Base-by-base conservation (phyloP, 257 asterid species). In the Prunella vulgaris region DNA sequence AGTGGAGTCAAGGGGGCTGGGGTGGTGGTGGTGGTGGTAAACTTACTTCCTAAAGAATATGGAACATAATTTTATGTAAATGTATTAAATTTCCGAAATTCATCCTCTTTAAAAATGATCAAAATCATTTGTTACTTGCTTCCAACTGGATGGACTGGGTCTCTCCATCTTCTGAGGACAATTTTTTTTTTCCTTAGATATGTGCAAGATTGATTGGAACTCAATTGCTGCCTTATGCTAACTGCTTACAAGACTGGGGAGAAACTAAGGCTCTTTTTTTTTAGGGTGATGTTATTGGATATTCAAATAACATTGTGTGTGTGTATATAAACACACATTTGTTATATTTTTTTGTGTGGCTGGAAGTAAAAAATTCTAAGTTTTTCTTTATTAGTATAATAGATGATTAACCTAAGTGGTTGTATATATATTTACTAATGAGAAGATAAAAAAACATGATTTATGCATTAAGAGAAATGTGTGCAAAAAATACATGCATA, bases 121-220 rank as follows among this genome's bases (percentile, higher is more conserved):
- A 57, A 27, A 17, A 10, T 13, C 62, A 9, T 44, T n/a, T 14
- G 20, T 44, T 14, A 44, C 52, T n/a, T 44, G 52, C 52, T 44
- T 49, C 65, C 66, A 60, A 33, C 66, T 51, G 56, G 32, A 49
- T 61, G 70, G 32, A 33, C 21, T 22, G 21, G 64, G 30, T 62
- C 54, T 61, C 10, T 10, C 42, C 14, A 35, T 15, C 66, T 28
- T 7, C 44, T 12, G 57, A 15, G 12, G 32, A 15, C 56, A 51
- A 10, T 18, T 5, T 28, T 35, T n/a, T 32, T 51, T 71, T 51
- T 33, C 42, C 69, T 21, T 71, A 30, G 30, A 60, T 49, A 21
- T 49, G 54, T 71, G 62, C 9, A 18, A 25, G 5, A 32, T 18
- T 61, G 76, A 52, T 25, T 71, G 60, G 37, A 7, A 28, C 7